phyloP scores from a whole-genome alignment of 2,329 filamentous ascomycete species.

The Conoideocrella luteorostrata region DNA sequence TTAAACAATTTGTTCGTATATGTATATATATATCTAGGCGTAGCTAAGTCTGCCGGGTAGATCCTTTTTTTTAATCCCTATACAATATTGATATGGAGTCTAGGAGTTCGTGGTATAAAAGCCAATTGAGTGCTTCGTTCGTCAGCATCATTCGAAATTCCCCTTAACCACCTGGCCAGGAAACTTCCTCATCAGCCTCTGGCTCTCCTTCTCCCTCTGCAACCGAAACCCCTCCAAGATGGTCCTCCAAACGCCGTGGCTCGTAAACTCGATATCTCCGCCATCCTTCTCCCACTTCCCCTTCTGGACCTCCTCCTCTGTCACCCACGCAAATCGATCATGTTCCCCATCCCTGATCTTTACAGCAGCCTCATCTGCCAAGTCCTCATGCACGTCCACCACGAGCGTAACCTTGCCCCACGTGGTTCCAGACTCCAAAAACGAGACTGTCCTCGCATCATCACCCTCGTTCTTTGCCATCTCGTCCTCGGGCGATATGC shows the following conservation, averaged over 20 bases:
- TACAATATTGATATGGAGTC: too few species aligned
- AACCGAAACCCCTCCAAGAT: constrained; percentile 28
- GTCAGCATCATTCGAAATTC: neutral
- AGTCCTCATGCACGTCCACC: constrained; percentile 20
- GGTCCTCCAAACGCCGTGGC: constrained; percentile 22
- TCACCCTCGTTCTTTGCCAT: too few species aligned
- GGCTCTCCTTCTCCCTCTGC: constrained; percentile 10
- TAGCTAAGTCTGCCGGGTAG: neutral
- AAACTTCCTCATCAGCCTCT: constrained; percentile 2
- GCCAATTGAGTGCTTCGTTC: neutral
- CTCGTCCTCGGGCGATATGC: too few species aligned
- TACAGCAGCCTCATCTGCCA: too few species aligned
- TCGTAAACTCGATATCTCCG: constrained; percentile 24
- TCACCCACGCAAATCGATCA: constrained; percentile 31
- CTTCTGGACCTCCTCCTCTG: constrained; percentile 26
- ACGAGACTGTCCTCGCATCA: too few species aligned
- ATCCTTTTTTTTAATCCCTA: too few species aligned
- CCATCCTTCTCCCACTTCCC: constrained; percentile 17
- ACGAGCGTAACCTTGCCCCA: constrained; percentile 24
- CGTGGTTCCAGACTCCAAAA: too few species aligned
- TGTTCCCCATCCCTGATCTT: constrained; percentile 23
- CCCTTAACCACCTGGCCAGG: neutral
- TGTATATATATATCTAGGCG: neutral
- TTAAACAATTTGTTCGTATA: neutral
- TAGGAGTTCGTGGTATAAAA: too few species aligned